Conservation (phyloP, 257 asterid genomes). For the Verbena officinalis region DNA sequence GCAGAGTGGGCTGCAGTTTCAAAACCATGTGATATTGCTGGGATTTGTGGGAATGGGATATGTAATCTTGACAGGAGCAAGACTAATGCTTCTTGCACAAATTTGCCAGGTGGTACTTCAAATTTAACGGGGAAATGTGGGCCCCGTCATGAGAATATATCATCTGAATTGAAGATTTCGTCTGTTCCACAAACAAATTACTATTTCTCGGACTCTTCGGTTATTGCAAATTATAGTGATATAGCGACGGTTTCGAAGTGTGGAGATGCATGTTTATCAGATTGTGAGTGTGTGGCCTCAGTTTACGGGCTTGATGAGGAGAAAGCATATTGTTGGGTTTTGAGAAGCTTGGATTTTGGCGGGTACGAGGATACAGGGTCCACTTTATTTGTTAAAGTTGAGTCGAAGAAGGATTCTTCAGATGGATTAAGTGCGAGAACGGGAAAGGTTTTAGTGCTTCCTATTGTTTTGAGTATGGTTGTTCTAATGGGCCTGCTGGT, state of each 20-base stretch:
- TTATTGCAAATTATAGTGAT: slow-evolving; percentile 80
- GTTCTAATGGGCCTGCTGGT: slow-evolving; percentile 59
- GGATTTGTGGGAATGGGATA: slow-evolving; percentile 82
- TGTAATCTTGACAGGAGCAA: slow-evolving; percentile 67
- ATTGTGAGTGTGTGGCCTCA: slow-evolving; percentile 80
- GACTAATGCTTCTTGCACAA: slow-evolving; percentile 72
- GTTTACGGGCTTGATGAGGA: slow-evolving; percentile 86
- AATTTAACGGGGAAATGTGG: slow-evolving; percentile 58
- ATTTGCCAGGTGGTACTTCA: slow-evolving; percentile 61
- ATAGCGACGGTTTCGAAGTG: slow-evolving; percentile 57
- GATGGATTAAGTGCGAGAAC: slow-evolving; percentile 31
- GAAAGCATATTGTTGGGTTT: slow-evolving; percentile 80
- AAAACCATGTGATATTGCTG: slow-evolving; percentile 79
- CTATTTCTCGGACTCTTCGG: slow-evolving; percentile 65
- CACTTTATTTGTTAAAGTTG: slow-evolving; percentile 80
- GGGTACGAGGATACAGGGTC: slow-evolving; percentile 82
- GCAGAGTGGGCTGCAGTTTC: slow-evolving; percentile 95
- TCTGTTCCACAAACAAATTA: slow-evolving; percentile 62
- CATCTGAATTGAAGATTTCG: slow-evolving; percentile 50
- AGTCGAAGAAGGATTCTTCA: slow-evolving; percentile 37
- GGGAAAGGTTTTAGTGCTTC: slow-evolving; percentile 68
- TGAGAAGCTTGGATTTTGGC: slow-evolving; percentile 70
- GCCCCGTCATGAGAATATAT: slow-evolving; percentile 41
- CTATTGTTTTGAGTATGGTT: slow-evolving; percentile 74
- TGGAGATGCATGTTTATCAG: slow-evolving; percentile 77